Base-by-base conservation (phyloP, 2,329 filamentous ascomycete species). In the Xylogone sp. region DNA sequence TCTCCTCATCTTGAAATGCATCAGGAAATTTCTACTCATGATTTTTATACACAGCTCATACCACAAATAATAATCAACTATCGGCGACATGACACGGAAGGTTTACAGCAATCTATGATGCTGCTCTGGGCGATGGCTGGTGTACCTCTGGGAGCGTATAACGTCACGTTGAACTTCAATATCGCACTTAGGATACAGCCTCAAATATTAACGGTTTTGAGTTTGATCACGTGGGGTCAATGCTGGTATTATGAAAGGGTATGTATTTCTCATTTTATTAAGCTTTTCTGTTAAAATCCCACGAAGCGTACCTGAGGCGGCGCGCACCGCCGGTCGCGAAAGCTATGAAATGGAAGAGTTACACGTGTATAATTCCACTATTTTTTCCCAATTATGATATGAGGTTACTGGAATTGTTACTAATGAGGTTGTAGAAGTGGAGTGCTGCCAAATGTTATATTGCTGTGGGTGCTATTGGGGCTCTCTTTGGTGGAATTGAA, bases 31-130 rank as follows among this genome's bases (percentile, higher is more conserved):
- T n/a, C 18, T n/a, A 22, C 21, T 48, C 16, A 29, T 42, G 21
- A 42, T 45, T 46, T 43, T 49, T 39, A 21, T 16, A 24, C 21
- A n/a, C 62, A 88, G 76, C 72, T 88, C 21, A 77, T 88, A 21
- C 85, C 86, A 0, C 86, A 89, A 63, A 87, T 88, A 46, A 65
- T 84, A 29, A 78, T 87, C 60, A 89, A 89, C 60, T 82, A 84
- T 59, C 76, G 79, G 3, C 74, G 84, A 1, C 83, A 87, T 63
- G 75, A 86, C 70, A 83, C 84, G 1, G 78, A 73, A 1, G 85
- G 84, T 0, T 72, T 88, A 0, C 84, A 87, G 46, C 76, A 81
- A 0, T 81, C 81, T 0, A 87, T 88, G 84, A 88, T 88, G 84
- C 77, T 88, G 64, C 73, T 87, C 2, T 88, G 85, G 77, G 82